Conservation (phyloP, 2,329 filamentous ascomycete species). For the Sclerotinia subarctica region DNA sequence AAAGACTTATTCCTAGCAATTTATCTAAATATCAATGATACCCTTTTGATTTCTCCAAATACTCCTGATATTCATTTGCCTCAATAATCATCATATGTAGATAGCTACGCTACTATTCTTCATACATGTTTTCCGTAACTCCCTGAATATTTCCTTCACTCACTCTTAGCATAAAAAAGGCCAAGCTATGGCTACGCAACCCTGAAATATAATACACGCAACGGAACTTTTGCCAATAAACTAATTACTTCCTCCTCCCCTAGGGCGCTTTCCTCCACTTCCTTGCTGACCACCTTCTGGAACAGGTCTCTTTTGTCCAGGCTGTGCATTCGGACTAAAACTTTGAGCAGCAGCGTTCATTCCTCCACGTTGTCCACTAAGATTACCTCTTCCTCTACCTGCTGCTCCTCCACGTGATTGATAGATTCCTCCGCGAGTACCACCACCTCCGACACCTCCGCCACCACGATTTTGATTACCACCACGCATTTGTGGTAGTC, state of each 20-base stretch:
- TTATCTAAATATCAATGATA: slow-evolving; percentile 37
- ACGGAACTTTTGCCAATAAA: slow-evolving; percentile 21
- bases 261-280: slow-evolving; percentile 46
- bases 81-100: slow-evolving; percentile 10
- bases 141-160: background rate
- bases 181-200: slow-evolving; percentile 31
- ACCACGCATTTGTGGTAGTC: slow-evolving; percentile 36
- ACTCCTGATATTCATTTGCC: slow-evolving; percentile 16
- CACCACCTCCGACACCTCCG: slow-evolving; percentile 28
- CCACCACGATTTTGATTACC: slow-evolving; percentile 28
- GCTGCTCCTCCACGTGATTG: slow-evolving; percentile 27
- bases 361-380: slow-evolving; percentile 31
- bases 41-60: slow-evolving; percentile 11
- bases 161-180: slow-evolving; percentile 30
- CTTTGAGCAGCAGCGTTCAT: slow-evolving; percentile 36
- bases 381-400: slow-evolving; percentile 35
- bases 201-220: slow-evolving; percentile 35
- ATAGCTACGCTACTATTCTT: slow-evolving; percentile 17
- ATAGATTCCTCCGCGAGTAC: slow-evolving; percentile 21
- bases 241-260: slow-evolving; percentile 35
- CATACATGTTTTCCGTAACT: slow-evolving; percentile 21
- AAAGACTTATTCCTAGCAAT: slow-evolving; percentile 64
- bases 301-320: slow-evolving; percentile 35
- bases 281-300: slow-evolving; percentile 37
- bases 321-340: slow-evolving; percentile 34